Conservation (phyloP, 1,284 basidiomycete genomes). For the Fomitopsis pinicola region DNA sequence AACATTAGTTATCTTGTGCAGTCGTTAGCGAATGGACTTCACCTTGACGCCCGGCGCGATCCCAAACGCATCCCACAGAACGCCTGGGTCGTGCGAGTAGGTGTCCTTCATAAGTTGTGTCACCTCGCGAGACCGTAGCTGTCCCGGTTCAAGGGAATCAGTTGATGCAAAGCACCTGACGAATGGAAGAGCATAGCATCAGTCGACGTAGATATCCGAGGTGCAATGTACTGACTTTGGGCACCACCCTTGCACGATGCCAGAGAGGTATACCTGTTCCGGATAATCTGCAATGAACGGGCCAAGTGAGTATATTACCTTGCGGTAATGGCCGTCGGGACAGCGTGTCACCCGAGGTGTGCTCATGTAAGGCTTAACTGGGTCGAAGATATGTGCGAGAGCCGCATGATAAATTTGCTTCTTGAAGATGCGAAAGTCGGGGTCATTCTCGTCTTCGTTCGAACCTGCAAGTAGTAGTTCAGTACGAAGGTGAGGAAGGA, state of each 20-base stretch:
- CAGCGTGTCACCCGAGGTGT: slow-evolving; percentile 3
- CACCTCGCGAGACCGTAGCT: not conserved
- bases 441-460: not conserved
- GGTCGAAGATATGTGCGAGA: not conserved
- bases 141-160: not conserved
- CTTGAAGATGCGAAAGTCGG: slow-evolving; percentile 7
- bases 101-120: not conserved
- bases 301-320: slow-evolving; percentile 10
- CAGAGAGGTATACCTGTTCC: slow-evolving; percentile 8
- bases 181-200: not conserved
- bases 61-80: slow-evolving; percentile 15
- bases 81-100: not conserved
- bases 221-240: not conserved
- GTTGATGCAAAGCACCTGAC: not conserved
- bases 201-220: not conserved
- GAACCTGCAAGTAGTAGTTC: not conserved
- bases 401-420: slow-evolving; percentile 8
- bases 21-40: not conserved
- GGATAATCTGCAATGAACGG: slow-evolving; percentile 16
- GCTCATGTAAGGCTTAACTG: slow-evolving; percentile 3
- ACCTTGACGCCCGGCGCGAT: slow-evolving; percentile 14
- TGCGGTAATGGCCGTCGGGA: slow-evolving; percentile 9
- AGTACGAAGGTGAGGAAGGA: too few relatives aligned
- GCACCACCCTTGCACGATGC: slow-evolving; percentile 14
- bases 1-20: not conserved